These are phyloP conservation scores for Aspergillus eucalypticola DNA, from an alignment of 2,329 filamentous ascomycete species.

Conservation along the genomic window DNA sequence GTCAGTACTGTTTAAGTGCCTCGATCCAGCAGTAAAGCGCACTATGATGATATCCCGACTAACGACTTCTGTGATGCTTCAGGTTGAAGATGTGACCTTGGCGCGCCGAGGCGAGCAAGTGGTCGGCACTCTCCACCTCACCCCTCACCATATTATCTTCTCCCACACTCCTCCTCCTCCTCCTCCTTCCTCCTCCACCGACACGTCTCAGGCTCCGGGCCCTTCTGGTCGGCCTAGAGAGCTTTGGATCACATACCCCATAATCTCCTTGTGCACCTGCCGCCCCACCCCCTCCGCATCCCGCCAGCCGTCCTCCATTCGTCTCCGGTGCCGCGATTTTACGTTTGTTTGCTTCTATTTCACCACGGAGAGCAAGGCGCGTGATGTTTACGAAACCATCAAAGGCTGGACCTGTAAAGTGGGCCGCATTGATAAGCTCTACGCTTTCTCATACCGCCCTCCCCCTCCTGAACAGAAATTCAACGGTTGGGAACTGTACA, in stretches of 20 bases:
- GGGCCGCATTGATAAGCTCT: conserved; percentile 80
- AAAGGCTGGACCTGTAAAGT: conserved; percentile 77
- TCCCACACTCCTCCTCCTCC: conserved; percentile 52
- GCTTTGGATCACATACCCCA: conserved; percentile 92
- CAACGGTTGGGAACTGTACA: conserved; percentile 82
- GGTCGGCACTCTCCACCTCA: conserved; percentile 62
- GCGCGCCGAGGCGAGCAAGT: conserved; percentile 58
- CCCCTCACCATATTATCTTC: conserved; percentile 66
- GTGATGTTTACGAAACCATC: conserved; percentile 86
- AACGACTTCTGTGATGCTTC: conserved; percentile 7
- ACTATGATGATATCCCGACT: neutral
- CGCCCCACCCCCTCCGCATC: conserved; percentile 70
- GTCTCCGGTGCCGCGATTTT: conserved; percentile 89
- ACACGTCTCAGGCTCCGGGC: conserved; percentile 43
- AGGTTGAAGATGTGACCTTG: conserved; percentile 60
- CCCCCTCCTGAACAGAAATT: conserved; percentile 70
- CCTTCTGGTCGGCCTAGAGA: conserved; percentile 60
- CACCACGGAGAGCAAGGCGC: conserved; percentile 68
- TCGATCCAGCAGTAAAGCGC: neutral
- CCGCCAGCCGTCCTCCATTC: conserved; percentile 75
- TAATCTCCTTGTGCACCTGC: conserved; percentile 78
- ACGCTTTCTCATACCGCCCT: conserved; percentile 84
- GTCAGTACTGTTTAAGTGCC: conserved; percentile 22
- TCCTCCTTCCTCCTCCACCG: conserved; percentile 35
- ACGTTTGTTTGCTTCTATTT: conserved; percentile 93